Evolutionary conservation across 2,329 filamentous ascomycete genomes (phyloP), one percentile per base, ranked within the genome.

Genomic region (Grosmannia huntii): DNA sequence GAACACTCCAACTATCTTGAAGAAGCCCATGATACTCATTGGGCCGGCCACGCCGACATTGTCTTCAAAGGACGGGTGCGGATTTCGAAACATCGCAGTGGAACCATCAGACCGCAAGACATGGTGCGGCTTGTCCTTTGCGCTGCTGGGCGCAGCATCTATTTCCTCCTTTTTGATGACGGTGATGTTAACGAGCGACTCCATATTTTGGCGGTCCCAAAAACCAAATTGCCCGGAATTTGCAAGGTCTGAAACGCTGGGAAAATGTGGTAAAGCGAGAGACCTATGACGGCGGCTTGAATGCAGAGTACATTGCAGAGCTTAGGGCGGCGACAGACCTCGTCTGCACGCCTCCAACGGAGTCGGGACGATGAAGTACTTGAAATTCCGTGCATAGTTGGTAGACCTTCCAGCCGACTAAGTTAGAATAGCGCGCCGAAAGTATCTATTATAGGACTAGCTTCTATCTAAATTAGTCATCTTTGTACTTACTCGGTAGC

Each of bases 61-160:
- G 58, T 68, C 63, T 38, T 60, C 61, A 57, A 60, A 76, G 0
- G 78, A 81, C n/a, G 76, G 73, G 56, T 81, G 73, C 0, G 75
- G 73, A 61, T 82, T 82, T 59, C 69, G 69, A 66, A 81, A 82
- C 60, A 72, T 71, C 53, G 72, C 65, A 44, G 66, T 68, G 21
- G 68, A 64, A 49, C 76, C 76, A 49, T 69, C 62, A 55, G 68
- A 69, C 49, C 69, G 64, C 59, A 73, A 68, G 55, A 79, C 66
- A 60, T 82, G 77, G 62, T 82, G 78, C 23, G 75, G 69, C 58
- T 76, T 75, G 25, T 68, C 64, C n/a, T 67, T 63, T 31, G 75
- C 76, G 33, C 75, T 73, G 2, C 75, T 70, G 9, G 75, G 73
- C 28, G 60, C 59, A 2, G 59, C 57, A 28, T 52, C 62, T n/a